Evolutionary conservation across 371 early-diverging fungal species (phyloP).

Genomic region (Zychaea mexicana): DNA sequence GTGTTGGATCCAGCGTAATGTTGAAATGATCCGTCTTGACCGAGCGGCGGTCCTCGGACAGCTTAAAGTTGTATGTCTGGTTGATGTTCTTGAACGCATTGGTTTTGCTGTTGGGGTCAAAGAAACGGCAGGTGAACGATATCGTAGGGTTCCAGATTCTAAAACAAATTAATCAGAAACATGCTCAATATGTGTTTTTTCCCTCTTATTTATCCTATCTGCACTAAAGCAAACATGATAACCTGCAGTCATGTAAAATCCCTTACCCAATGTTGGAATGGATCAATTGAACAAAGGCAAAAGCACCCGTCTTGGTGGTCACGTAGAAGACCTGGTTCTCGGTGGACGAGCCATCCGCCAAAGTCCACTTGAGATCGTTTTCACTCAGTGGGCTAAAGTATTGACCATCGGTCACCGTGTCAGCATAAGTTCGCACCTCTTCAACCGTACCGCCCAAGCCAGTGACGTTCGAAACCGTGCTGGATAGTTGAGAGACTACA

Average conservation of each 20-base stretch:
- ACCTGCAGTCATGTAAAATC: background rate
- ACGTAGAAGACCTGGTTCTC: conserved; percentile 91
- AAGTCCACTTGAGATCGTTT: conserved; percentile 75
- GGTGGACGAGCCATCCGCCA: conserved; percentile 75
- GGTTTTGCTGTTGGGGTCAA: conserved; percentile 63
- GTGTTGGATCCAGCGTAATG: conserved; percentile 60
- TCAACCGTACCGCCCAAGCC: conserved; percentile 40
- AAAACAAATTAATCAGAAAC: conserved; percentile 1
- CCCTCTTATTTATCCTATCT: background rate
- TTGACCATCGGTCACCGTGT: conserved; percentile 57
- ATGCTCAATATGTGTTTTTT: background rate
- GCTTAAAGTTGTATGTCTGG: conserved; percentile 59
- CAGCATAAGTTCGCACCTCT: conserved; percentile 52
- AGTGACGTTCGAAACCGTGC: conserved; percentile 49
- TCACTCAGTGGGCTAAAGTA: conserved; percentile 58
- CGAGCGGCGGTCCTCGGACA: conserved; percentile 74
- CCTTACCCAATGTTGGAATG: conserved; percentile 83
- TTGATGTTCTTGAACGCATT: conserved; percentile 76
- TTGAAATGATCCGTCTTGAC: conserved; percentile 71
- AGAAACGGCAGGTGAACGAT: conserved; percentile 80
- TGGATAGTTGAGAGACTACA: conserved; percentile 49
- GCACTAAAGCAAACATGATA: too few relatives aligned
- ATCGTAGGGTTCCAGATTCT: conserved; percentile 63
- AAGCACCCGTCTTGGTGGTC: conserved; percentile 72
- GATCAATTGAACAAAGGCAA: conserved; percentile 83